Base-by-base conservation (phyloP, 345 rosid species). In the Gossypium arboreum region DNA sequence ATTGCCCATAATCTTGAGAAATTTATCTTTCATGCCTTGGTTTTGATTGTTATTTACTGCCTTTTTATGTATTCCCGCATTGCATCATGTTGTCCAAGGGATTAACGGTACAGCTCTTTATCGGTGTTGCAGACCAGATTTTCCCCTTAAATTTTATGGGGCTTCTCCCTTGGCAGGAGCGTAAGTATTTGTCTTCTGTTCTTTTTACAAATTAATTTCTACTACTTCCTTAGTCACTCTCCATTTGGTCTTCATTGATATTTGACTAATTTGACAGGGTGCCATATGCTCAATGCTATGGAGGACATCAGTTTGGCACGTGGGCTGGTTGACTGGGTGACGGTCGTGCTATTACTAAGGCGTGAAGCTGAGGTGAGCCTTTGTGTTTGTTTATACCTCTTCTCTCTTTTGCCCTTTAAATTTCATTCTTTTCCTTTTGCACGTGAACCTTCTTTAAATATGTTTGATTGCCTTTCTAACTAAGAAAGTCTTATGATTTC, bases 291-390 rank as follows among this genome's bases (percentile, higher is more conserved):
- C 98, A 95, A 66, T 90, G 96, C 82, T 95, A 95, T 79, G 98
- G 98, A 77, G 99, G 98, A 71, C 97, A 95, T 83, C 98, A 93
- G 73, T 95, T 95, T 85, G 98, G 98, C 68, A 87, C 78, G 82
- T 95, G 97, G 99, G 99, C 98, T 65, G 97, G 98, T 81, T 97
- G 93, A 82, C 83, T 95, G 55, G 99, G 99, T 78, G 99, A 93
- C 79, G 97, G 99, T 22, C 88, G 98, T 75, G 99, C 98, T 79
- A 91, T 95, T 65, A 89, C 97, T 9, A 27, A 27, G 29, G 29
- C 97, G 98, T 75, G 98, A 95, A 80, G 99, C 98, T 63, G 94
- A 93, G 92, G 98, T 90, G 78, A 83, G 80, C 45, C 65, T 55
- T 72, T 76, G 67, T 60, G 71, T 48, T 74, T 84, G 74, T 75